Conservation (phyloP, 495 filamentous ascomycete species). For the Collariella sp. region DNA sequence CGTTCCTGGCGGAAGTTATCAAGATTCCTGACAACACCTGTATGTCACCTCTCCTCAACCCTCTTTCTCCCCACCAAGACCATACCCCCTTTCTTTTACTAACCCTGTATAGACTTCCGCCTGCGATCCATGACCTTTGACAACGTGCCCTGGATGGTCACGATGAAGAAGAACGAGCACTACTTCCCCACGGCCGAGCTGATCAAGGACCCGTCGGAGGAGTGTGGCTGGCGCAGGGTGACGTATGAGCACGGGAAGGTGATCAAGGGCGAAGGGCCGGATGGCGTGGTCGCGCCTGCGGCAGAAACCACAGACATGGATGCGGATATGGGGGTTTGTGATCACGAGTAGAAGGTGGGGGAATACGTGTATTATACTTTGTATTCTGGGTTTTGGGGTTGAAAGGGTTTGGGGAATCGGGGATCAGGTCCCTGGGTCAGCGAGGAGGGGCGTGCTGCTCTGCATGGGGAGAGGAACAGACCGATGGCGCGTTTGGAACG, state of each 20-base stretch:
- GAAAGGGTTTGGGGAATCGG: too few relatives aligned
- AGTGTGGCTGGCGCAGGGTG: conserved; percentile 60
- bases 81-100: background rate
- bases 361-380: too few relatives aligned
- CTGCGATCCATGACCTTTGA: conserved; percentile 93
- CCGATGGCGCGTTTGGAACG: too few relatives aligned
- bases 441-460: too few relatives aligned
- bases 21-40: conserved; percentile 92
- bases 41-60: conserved; percentile 34
- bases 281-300: conserved; percentile 29
- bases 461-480: too few relatives aligned
- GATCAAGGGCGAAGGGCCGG: conserved; percentile 40
- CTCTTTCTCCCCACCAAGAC: too few relatives aligned
- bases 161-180: conserved; percentile 99
- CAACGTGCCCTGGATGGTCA: conserved; percentile 93
- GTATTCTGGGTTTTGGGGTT: too few relatives aligned
- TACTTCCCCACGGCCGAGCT: conserved; percentile 93
- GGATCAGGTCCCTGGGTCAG: too few relatives aligned
- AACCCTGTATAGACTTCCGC: conserved; percentile 62
- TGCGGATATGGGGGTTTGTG: conserved; percentile 15
- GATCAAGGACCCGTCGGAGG: conserved; percentile 56
- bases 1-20: conserved; percentile 68
- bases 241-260: conserved; percentile 57
- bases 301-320: conserved; percentile 26
- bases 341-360: background rate